Evolutionary conservation across 163 green algal species (phyloP), one percentile per base, ranked within the genome.

Genomic region (Scenedesmus sp.): DNA sequence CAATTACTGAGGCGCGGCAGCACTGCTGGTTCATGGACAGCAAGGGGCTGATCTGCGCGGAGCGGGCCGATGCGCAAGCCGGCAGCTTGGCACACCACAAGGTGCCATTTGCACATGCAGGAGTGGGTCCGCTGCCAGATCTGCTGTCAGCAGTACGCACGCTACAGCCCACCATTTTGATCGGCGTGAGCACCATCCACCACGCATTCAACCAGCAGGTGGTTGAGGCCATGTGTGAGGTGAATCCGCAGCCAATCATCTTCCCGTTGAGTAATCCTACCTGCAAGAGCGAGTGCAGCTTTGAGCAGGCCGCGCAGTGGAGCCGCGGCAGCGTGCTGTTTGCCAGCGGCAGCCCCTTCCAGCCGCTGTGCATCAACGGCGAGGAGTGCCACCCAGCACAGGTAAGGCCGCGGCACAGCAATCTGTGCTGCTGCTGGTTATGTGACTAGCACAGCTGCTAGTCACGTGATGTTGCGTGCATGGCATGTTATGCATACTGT

Each of bases 201-300:
- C 83, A 89, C 9, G 91, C 95, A 8, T 97, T 97, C 85, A 91
- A 55, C 1, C 3, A 60, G 55, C 86, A 94, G 3, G 93, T 97
- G 9, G 18, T 97, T 10, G 3, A 89, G 85, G 88, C 92, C 4
- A 86, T 92, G 89, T 15, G 70, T 23, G 20, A 70, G 23, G 13
- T 90, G 15, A 92, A 92, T 26, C 16, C 95, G 12, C 96, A 94
- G 15, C 98, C 98, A 3, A 95, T 99, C 91, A 97, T 99, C 86
- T 99, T 99, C 94, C 96, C 98, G 55, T 95, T 99, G 16, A 99
- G 96, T 94, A 99, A 99, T 95, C 98, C 98, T 13, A 99, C 98
- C 23, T 93, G 81, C 89, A 97, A 98, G 91, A 93, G 97, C 0
- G 98, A 99, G 96, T 98, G 97, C 96, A 99, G 97, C 15, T 97